Conservation (phyloP, 345 rosid species). For the Triadica sebifera region DNA sequence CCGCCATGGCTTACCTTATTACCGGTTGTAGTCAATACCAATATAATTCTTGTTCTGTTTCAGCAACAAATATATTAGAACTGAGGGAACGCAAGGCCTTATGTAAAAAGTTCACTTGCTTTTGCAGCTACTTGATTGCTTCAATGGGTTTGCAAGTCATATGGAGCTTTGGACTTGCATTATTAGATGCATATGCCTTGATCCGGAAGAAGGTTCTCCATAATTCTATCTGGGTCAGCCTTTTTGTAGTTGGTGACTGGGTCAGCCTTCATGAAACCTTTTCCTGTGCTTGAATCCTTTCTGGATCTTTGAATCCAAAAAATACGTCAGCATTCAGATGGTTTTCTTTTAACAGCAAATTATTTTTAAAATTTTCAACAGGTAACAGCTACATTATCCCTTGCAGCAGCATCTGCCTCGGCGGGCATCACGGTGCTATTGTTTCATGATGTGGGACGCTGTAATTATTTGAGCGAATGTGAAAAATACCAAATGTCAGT, state of each 20-base stretch:
- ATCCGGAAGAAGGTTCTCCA: constrained; percentile 53
- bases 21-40: background rate
- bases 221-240: constrained; percentile 55
- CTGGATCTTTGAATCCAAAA: background rate
- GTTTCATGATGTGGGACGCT: constrained; percentile 53
- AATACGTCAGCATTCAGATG: background rate
- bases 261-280: constrained; percentile 35
- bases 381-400: constrained; percentile 66
- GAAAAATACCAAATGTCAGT: constrained; percentile 62
- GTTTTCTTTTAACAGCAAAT: constrained; percentile 9
- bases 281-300: background rate
- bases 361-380: constrained; percentile 23
- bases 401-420: constrained; percentile 71
- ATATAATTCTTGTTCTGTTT: background rate
- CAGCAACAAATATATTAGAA: background rate
- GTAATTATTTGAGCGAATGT: constrained; percentile 49
- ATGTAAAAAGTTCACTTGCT: background rate
- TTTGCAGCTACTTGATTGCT: constrained; percentile 74
- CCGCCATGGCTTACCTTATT: background rate
- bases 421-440: constrained; percentile 59
- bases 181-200: constrained; percentile 58
- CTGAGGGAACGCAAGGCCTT: background rate
- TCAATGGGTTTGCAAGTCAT: constrained; percentile 83
- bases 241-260: constrained; percentile 90
- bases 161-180: constrained; percentile 82